These are phyloP conservation scores for Escallonia rubra DNA, from an alignment of 129 eudicot species.

Conservation along the genomic window DNA sequence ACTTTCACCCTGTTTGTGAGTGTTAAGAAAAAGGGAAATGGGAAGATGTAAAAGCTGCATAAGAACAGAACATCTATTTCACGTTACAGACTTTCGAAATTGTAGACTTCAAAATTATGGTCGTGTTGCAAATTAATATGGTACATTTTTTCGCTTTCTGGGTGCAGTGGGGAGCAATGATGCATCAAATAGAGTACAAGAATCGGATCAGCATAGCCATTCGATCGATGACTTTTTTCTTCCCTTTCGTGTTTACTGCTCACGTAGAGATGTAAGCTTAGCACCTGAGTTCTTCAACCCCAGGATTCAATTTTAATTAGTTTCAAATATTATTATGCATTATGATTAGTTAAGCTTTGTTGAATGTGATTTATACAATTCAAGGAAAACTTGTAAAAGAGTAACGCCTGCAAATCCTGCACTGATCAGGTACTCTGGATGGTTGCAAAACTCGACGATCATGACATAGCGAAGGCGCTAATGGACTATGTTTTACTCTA, in stretches of 20 bases:
- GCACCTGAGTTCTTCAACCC: background rate
- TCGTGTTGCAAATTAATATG: too few species aligned
- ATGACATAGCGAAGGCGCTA: conserved; percentile 11
- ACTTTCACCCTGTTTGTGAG: too few species aligned
- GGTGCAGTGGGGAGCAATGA: background rate
- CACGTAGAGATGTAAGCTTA: conserved; percentile 5
- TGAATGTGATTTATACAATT: too few species aligned
- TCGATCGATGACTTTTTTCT: conserved; percentile 4
- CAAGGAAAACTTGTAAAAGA: too few species aligned
- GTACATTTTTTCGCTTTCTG: too few species aligned
- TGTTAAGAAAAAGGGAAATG: too few species aligned
- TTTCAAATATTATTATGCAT: background rate
- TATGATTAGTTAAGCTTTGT: too few species aligned
- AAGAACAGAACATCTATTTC: too few species aligned
- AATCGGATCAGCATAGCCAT: background rate
- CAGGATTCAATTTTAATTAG: background rate
- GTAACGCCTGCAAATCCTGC: too few species aligned
- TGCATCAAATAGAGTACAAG: background rate
- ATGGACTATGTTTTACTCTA: conserved; percentile 2
- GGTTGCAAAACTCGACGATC: background rate
- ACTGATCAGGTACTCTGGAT: background rate
- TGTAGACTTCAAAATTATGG: too few species aligned
- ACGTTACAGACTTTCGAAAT: too few species aligned
- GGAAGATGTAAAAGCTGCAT: too few species aligned
- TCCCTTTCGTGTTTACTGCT: conserved; percentile 5